Evolutionary conservation across 257 asterid genomes (phyloP).

Genomic region (Ehretia macrophylla): DNA sequence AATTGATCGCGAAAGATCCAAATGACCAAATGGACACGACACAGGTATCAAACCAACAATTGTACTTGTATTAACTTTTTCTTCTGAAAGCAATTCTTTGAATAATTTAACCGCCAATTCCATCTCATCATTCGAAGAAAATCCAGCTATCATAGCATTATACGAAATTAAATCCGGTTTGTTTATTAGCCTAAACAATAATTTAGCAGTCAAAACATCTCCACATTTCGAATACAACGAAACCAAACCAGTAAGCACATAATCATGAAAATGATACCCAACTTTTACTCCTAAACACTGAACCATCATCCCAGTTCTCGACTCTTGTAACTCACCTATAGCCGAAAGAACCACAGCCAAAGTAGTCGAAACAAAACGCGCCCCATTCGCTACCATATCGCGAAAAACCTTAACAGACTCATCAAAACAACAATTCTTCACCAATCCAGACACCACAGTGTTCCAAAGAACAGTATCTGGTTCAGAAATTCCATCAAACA

Average conservation of each 20-base stretch:
- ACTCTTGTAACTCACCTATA: slow-evolving; percentile 67
- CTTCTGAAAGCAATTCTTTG: slow-evolving; percentile 48
- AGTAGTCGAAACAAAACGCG: slow-evolving; percentile 55
- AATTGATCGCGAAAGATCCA: slow-evolving; percentile 46
- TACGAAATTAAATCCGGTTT: slow-evolving; percentile 70
- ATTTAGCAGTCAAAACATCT: slow-evolving; percentile 47
- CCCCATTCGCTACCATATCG: slow-evolving; percentile 44
- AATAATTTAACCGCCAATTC: slow-evolving; percentile 51
- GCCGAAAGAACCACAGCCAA: slow-evolving; percentile 66
- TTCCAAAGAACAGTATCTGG: slow-evolving; percentile 88
- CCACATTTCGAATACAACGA: slow-evolving; percentile 76
- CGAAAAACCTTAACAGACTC: slow-evolving; percentile 34
- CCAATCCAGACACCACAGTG: slow-evolving; percentile 73
- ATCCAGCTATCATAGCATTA: slow-evolving; percentile 78
- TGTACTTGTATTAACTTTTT: slow-evolving; percentile 56
- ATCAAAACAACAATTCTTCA: slow-evolving; percentile 50
- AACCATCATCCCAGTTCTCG: slow-evolving; percentile 65
- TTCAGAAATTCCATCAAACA: slow-evolving; percentile 63
- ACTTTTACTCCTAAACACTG: slow-evolving; percentile 67
- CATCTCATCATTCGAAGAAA: slow-evolving; percentile 43
- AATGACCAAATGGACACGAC: slow-evolving; percentile 64
- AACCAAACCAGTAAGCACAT: slow-evolving; percentile 73
- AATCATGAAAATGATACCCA: slow-evolving; percentile 55
- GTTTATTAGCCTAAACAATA: slow-evolving; percentile 49
- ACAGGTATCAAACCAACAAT: slow-evolving; percentile 76